Percentiles rank a stretch among this genome's conserved stretches.
phyloP scores from a whole-genome alignment of 331 rosid species.

The Arachis monticola region DNA sequence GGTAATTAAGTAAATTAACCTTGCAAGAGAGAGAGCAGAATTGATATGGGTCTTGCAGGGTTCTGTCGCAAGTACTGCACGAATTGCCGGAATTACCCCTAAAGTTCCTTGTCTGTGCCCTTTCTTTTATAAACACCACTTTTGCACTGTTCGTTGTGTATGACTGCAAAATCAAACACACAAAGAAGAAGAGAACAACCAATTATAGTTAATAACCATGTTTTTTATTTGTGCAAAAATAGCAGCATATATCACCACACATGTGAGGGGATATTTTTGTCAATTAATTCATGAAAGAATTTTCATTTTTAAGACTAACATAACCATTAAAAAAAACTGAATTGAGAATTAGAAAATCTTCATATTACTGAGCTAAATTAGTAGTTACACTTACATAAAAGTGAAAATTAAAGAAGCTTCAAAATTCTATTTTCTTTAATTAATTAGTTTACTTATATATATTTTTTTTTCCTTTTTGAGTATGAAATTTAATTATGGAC shows the following conservation, averaged over 20 bases:
- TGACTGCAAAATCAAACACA: conserved; percentile 47
- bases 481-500: neutral
- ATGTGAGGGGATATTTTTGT: neutral
- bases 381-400: neutral
- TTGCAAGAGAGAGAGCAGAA: conserved; percentile 94
- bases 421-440: too few relatives aligned
- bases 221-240: neutral
- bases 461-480: too few relatives aligned
- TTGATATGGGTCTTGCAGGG: conserved; percentile 75
- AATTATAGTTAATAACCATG: neutral
- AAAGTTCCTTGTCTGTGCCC: conserved; percentile 66
- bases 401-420: neutral
- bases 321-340: neutral
- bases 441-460: too few relatives aligned
- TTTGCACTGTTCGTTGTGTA: conserved; percentile 90
- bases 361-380: too few relatives aligned
- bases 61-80: conserved; percentile 86
- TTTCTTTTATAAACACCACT: conserved; percentile 83
- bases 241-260: conserved; percentile 55
- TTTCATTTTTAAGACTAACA: neutral
- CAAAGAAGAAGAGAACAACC: conserved; percentile 13
- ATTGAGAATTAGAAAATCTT: neutral
- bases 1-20: conserved; percentile 43
- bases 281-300: neutral
- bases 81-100: conserved; percentile 68